These are phyloP conservation scores for Cordyceps fumosorosea DNA, from an alignment of 2,329 filamentous ascomycete species.

Conservation along the genomic window DNA sequence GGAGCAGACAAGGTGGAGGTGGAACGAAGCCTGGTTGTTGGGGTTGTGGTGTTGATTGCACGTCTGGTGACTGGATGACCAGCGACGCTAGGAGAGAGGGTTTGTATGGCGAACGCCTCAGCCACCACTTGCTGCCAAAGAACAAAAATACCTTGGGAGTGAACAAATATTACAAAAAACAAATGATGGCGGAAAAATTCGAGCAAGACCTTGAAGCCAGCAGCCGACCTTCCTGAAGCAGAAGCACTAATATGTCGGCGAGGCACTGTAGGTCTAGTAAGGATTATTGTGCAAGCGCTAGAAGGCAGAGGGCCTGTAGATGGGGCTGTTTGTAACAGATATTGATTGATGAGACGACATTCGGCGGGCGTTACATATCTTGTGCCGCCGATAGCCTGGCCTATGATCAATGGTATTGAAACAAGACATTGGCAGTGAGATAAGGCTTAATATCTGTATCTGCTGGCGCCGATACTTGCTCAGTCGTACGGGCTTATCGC, in stretches of 20 bases:
- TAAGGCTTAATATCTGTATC: too few relatives aligned
- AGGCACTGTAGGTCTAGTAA: slow-evolving; percentile 5
- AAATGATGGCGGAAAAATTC: too few relatives aligned
- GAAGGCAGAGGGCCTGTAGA: too few relatives aligned
- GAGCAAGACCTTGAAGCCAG: background rate
- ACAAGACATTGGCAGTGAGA: too few relatives aligned
- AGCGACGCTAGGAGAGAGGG: background rate
- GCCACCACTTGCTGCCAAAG: background rate
- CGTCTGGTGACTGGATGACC: slow-evolving; percentile 6
- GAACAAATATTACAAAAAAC: background rate
- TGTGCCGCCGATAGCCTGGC: background rate
- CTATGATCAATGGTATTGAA: background rate
- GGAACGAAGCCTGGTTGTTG: slow-evolving; percentile 1
- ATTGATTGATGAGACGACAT: background rate
- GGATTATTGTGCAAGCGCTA: background rate
- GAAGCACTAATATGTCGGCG: background rate
- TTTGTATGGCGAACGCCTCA: background rate
- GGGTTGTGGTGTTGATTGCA: background rate
- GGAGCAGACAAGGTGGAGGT: background rate
- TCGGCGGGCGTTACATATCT: background rate
- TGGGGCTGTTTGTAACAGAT: too few relatives aligned
- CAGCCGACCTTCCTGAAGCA: slow-evolving; percentile 1
- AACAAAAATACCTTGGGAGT: background rate
- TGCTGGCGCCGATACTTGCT: too few relatives aligned
- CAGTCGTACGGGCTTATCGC: background rate